phyloP scores from a whole-genome alignment of 169 alveolate genomes.

The Toxoplasma gondii region DNA sequence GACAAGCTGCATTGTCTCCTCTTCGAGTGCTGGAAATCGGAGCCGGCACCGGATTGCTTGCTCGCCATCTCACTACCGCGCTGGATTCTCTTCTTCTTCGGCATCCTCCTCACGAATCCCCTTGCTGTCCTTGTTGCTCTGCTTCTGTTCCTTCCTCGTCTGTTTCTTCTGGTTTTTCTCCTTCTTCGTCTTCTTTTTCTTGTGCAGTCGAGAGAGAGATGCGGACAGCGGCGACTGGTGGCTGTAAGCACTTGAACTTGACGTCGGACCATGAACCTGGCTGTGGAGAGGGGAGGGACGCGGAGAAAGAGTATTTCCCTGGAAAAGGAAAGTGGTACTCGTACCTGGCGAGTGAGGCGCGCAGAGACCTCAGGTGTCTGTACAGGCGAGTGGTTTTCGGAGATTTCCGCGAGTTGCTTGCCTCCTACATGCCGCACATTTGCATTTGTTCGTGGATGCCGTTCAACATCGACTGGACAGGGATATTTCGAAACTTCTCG shows the following conservation, averaged over 20 bases:
- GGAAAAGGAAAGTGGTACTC: neutral
- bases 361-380: slow-evolving; percentile 3
- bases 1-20: neutral
- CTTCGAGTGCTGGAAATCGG: slow-evolving; percentile 23
- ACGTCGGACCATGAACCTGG: too few species aligned
- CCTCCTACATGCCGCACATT: neutral
- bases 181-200: too few species aligned
- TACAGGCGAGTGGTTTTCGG: neutral
- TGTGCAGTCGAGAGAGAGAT: too few species aligned
- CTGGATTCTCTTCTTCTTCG: neutral
- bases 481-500: neutral
- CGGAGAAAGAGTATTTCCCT: too few species aligned
- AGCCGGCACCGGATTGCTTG: slow-evolving; percentile 25
- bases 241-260: too few species aligned
- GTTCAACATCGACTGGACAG: slow-evolving; percentile 41
- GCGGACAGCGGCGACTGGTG: too few species aligned
- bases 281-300: too few species aligned
- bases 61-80: neutral
- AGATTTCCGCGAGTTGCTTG: neutral
- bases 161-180: too few species aligned
- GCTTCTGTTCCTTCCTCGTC: neutral
- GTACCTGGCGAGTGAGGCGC: slow-evolving; percentile 32
- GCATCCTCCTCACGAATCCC: neutral
- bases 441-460: slow-evolving; percentile 38
- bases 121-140: too few species aligned